Percentiles rank a stretch among this genome's conserved stretches.
Evolutionary conservation across 768 basidiomycete genomes (phyloP).

Genomic region (Lactarius pseudohatsudake): DNA sequence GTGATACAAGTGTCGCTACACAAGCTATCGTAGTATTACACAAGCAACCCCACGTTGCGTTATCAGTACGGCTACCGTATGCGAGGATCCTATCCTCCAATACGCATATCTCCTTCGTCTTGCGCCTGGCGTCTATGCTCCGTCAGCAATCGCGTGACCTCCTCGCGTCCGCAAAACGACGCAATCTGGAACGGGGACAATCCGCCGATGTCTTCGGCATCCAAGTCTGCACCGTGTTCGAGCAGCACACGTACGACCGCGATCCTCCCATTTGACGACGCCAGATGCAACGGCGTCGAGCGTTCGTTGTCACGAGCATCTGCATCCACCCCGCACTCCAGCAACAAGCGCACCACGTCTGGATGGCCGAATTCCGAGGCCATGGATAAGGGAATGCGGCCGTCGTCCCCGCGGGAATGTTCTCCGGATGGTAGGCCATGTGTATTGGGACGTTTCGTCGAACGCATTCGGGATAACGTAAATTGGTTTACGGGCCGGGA

Average conservation of each 20-base stretch:
- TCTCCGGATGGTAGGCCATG: background rate
- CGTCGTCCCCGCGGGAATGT: too few relatives aligned
- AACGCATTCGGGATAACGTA: background rate
- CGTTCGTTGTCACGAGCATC: background rate
- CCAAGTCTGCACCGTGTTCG: background rate
- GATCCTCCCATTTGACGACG: background rate
- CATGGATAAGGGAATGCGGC: background rate
- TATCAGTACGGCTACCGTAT: too few relatives aligned
- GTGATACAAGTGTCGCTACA: too few relatives aligned
- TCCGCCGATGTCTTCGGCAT: too few relatives aligned
- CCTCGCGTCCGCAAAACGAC: too few relatives aligned
- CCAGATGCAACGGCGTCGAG: constrained; percentile 6
- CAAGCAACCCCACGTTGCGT: too few relatives aligned
- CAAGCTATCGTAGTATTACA: too few relatives aligned
- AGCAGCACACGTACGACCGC: constrained; percentile 1
- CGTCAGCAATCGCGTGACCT: too few relatives aligned
- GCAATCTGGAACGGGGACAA: background rate
- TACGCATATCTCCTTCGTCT: too few relatives aligned
- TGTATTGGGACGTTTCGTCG: background rate
- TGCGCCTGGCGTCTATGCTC: too few relatives aligned
- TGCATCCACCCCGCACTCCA: background rate
- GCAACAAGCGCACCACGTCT: background rate
- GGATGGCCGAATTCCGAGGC: constrained; percentile 1
- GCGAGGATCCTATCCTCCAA: too few relatives aligned
- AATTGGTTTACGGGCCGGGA: background rate